Conservation (phyloP, 2,329 filamentous ascomycete species). For the Proliferodiscus dingleyae region DNA sequence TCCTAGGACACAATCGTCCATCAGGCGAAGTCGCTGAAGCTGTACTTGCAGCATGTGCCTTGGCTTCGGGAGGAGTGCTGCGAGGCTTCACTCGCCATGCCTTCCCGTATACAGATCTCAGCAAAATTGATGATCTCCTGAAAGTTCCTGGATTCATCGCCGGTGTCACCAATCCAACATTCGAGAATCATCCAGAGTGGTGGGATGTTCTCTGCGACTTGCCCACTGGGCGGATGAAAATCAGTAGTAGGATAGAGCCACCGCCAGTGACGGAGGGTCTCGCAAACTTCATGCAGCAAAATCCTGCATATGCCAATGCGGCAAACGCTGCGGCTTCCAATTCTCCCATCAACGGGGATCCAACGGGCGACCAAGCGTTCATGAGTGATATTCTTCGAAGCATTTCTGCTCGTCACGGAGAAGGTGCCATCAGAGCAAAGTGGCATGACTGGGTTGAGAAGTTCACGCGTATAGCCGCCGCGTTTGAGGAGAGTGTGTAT, state of each 20-base stretch:
- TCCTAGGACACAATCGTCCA: slow-evolving; percentile 89
- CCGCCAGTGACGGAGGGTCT: slow-evolving; percentile 80
- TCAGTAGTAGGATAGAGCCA: slow-evolving; percentile 80
- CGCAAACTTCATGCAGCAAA: slow-evolving; percentile 80
- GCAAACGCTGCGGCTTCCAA: slow-evolving; percentile 36
- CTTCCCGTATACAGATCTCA: slow-evolving; percentile 96
- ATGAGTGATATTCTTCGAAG: slow-evolving; percentile 82
- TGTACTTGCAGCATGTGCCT: slow-evolving; percentile 92
- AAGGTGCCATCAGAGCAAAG: slow-evolving; percentile 84
- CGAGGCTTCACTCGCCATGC: slow-evolving; percentile 93
- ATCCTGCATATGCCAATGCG: slow-evolving; percentile 50
- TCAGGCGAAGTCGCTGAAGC: slow-evolving; percentile 96
- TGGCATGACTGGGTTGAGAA: slow-evolving; percentile 94
- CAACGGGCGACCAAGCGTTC: slow-evolving; percentile 83
- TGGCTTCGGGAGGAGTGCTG: slow-evolving; percentile 87
- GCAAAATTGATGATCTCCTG: slow-evolving; percentile 93
- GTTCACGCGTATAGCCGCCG: slow-evolving; percentile 86
- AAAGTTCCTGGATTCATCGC: slow-evolving; percentile 97
- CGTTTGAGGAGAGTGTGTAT: slow-evolving; percentile 94
- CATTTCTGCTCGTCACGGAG: slow-evolving; percentile 80
- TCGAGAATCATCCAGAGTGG: slow-evolving; percentile 93
- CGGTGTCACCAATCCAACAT: slow-evolving; percentile 94
- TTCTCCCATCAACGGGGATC: slow-evolving; percentile 45
- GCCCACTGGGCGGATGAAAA: slow-evolving; percentile 87
- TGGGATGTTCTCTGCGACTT: slow-evolving; percentile 97